phyloP scores from a whole-genome alignment of 2,329 filamentous ascomycete genomes.

The Gnomoniopsis smithogilvyi region DNA sequence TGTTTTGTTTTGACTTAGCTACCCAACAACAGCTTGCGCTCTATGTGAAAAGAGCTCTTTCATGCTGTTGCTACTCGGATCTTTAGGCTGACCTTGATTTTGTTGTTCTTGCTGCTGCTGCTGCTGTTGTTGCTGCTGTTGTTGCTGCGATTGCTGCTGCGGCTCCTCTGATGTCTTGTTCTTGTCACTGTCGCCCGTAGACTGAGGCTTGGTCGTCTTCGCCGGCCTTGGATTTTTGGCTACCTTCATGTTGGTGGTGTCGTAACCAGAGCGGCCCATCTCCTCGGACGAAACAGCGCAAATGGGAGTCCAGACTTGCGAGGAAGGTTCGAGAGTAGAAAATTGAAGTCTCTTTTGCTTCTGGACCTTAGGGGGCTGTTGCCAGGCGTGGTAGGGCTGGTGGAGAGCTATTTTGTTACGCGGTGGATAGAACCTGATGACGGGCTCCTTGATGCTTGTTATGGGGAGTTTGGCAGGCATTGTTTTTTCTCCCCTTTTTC shows the following conservation, averaged over 20 bases:
- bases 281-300: not conserved
- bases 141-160: not conserved
- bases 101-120: not conserved
- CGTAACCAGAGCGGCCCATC: constrained; percentile 14
- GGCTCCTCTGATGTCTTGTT: not conserved
- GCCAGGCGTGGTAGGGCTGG: not conserved
- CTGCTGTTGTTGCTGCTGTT: not conserved
- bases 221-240: constrained; percentile 1
- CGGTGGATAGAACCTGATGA: not conserved
- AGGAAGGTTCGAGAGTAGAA: not conserved
- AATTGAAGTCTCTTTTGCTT: not conserved
- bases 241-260: constrained; percentile 11
- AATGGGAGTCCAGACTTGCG: not conserved
- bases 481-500: not conserved
- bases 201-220: not conserved
- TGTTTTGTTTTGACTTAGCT: too few relatives aligned
- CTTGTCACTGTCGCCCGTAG: too few relatives aligned
- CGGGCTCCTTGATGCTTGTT: not conserved
- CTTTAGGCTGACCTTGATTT: too few relatives aligned
- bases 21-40: too few relatives aligned
- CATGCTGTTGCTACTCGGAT: too few relatives aligned
- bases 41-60: too few relatives aligned
- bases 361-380: not conserved
- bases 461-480: not conserved
- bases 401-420: not conserved